Base-by-base conservation (phyloP, 371 early-diverging fungal species). In the Apophysomyces elegans region DNA sequence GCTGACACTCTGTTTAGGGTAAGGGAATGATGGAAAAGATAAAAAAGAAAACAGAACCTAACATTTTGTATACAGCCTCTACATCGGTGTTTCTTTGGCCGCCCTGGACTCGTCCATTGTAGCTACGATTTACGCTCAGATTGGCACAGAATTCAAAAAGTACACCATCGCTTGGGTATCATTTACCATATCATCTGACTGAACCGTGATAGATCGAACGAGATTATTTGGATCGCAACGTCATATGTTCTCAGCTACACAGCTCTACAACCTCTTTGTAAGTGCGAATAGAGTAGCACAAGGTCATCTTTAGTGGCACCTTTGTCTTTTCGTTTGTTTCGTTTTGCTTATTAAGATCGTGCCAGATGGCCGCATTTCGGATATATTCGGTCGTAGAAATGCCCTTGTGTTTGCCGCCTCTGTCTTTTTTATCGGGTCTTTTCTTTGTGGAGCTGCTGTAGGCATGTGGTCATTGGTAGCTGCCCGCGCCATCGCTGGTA, bases 41-140 rank as follows among this genome's bases (percentile, higher is more conserved):
- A 5, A 32, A n/a, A 58, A 44, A 13, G 36, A 47, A 37, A 18
- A 56, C 14, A 32, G 41, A 11, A 32, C 18, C 16, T 16, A 39
- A 56, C 58, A 47, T 56, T 5, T 16, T 37, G n/a, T 11, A n/a
- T 43, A 61, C 62, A 80, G 84, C 5, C 59, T 83, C 1, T 83
- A 72, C 59, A 68, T 74, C 9, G 80, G 77, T 50, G 79, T 83
- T 38, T 88, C 91, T 63, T 77, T 95, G 57, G 85, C 91, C 4
- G 87, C 90, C 58, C 74, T 93, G 50, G 94, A 93, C 74, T 82
- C 86, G 61, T 93, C 93, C 26, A 90, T 94, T 64, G 88, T 96
- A 9, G 87, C 94, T n/a, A 91, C 90, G 14, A 88, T 92, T 37
- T 83, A 92, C 35, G 88, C 92, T 41, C 84, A 82, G 16, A 94